These are phyloP conservation scores for Metahyphopichia silvanorum DNA, from an alignment of 805 yeast species.

Conservation along the genomic window DNA sequence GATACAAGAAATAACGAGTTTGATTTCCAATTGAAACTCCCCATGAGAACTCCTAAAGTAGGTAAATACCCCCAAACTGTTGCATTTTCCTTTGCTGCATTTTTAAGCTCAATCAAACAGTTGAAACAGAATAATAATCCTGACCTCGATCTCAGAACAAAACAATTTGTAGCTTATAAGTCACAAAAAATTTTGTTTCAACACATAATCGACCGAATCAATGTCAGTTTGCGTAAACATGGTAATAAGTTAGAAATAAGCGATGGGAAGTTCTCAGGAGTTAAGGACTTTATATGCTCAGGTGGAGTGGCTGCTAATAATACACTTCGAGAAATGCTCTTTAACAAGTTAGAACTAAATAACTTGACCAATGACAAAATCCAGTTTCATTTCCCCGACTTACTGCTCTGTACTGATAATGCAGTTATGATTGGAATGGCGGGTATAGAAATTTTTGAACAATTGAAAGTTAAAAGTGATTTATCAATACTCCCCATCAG, in stretches of 20 bases:
- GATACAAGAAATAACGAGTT: conserved; percentile 19
- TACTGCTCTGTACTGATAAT: conserved; percentile 83
- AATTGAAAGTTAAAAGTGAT: conserved; percentile 43
- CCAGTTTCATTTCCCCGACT: conserved; percentile 61
- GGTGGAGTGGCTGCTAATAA: conserved; percentile 93
- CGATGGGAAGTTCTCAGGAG: conserved; percentile 39
- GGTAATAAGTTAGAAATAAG: conserved; percentile 19
- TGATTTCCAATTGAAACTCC: conserved; percentile 24
- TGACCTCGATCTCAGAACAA: conserved; percentile 20
- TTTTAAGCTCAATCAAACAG: conserved; percentile 47
- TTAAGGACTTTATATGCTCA: conserved; percentile 67
- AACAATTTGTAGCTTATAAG: conserved; percentile 50
- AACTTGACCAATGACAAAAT: conserved; percentile 6
- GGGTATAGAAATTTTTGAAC: conserved; percentile 81
- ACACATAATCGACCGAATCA: conserved; percentile 67
- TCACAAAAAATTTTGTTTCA: conserved; percentile 66
- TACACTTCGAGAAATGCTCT: conserved; percentile 48
- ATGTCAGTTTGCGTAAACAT: conserved; percentile 43
- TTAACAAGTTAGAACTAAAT: conserved; percentile 33
- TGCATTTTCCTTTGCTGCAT: conserved; percentile 75
- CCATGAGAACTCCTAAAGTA: conserved; percentile 31
- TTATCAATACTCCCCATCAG: conserved; percentile 61
- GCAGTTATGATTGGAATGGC: conserved; percentile 98
- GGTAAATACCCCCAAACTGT: conserved; percentile 22
- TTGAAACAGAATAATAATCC: conserved; percentile 28